phyloP scores from a whole-genome alignment of 106 monocot species.

The Platanthera zijinensis region DNA sequence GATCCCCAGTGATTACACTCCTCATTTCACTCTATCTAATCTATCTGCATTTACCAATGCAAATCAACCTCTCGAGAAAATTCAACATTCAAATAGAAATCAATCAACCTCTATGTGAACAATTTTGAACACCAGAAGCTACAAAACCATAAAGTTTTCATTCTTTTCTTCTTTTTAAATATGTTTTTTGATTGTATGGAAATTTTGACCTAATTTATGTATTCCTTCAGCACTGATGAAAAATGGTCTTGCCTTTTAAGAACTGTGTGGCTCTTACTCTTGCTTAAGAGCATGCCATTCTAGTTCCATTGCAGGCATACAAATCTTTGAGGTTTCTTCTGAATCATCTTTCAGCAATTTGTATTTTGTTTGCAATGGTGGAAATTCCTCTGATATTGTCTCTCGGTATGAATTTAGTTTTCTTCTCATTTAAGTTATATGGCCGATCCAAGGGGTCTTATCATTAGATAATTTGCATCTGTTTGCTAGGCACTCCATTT shows the following conservation, averaged over 20 bases:
- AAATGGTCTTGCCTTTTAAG: neutral
- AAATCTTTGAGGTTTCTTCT: neutral
- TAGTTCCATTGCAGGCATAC: slow-evolving; percentile 3
- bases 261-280: neutral
- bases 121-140: too few relatives aligned
- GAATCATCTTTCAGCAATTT: neutral
- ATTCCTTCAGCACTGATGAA: too few relatives aligned
- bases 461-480: neutral
- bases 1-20: too few relatives aligned
- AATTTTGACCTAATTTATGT: too few relatives aligned
- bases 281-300: neutral
- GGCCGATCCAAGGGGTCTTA: slow-evolving; percentile 6
- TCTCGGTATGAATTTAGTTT: neutral
- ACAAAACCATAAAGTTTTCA: too few relatives aligned
- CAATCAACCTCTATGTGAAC: too few relatives aligned
- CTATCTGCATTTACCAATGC: too few relatives aligned
- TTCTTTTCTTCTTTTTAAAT: too few relatives aligned
- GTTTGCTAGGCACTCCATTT: slow-evolving; percentile 3
- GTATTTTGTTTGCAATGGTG: neutral
- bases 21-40: too few relatives aligned
- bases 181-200: too few relatives aligned
- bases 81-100: too few relatives aligned
- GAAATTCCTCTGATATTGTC: neutral
- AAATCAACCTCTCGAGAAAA: too few relatives aligned
- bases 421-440: neutral